phyloP scores from a whole-genome alignment of 225 moss, liverwort and hornwort genomes.

The Polytrichum commune region DNA sequence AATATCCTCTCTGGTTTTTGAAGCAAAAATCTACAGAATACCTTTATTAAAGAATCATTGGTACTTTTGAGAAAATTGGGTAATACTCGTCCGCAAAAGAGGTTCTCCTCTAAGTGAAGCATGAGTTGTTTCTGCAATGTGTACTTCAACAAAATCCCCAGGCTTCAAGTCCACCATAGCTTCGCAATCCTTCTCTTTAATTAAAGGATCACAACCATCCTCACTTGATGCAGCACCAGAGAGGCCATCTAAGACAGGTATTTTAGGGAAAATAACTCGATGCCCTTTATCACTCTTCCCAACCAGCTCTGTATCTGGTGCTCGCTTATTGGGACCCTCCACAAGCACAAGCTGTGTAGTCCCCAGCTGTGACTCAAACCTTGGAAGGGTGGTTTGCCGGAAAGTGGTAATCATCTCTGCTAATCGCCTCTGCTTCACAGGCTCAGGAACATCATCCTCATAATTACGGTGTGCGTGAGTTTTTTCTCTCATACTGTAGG shows the following conservation, averaged over 20 bases:
- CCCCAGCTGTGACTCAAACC: slow-evolving; percentile 77
- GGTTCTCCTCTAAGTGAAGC: slow-evolving; percentile 81
- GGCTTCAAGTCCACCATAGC: slow-evolving; percentile 52
- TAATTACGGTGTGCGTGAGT: slow-evolving; percentile 87
- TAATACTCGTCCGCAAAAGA: slow-evolving; percentile 53
- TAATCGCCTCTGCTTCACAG: slow-evolving; percentile 77
- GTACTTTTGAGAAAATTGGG: slow-evolving; percentile 44
- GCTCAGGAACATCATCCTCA: slow-evolving; percentile 78
- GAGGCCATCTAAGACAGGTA: slow-evolving; percentile 61
- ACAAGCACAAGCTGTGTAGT: slow-evolving; percentile 86
- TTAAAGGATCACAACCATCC: slow-evolving; percentile 41
- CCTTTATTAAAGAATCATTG: slow-evolving; percentile 7
- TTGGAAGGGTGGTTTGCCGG: slow-evolving; percentile 69
- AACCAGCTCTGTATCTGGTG: slow-evolving; percentile 68
- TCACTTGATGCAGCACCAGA: slow-evolving; percentile 13
- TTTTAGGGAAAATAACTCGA: slow-evolving; percentile 69
- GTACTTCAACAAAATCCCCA: slow-evolving; percentile 82
- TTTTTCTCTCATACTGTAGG: slow-evolving; percentile 93
- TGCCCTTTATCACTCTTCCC: slow-evolving; percentile 92
- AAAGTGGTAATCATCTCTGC: slow-evolving; percentile 89
- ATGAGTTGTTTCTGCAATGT: slow-evolving; percentile 68
- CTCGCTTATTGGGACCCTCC: slow-evolving; percentile 89
- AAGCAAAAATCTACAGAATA: not conserved
- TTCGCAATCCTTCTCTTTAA: slow-evolving; percentile 28
- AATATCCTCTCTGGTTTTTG: too few relatives aligned